Percentiles rank a stretch among this genome's conserved stretches.
Conservation (phyloP, 129 eudicot genomes). For the carrot (Daucus carota) region DNA sequence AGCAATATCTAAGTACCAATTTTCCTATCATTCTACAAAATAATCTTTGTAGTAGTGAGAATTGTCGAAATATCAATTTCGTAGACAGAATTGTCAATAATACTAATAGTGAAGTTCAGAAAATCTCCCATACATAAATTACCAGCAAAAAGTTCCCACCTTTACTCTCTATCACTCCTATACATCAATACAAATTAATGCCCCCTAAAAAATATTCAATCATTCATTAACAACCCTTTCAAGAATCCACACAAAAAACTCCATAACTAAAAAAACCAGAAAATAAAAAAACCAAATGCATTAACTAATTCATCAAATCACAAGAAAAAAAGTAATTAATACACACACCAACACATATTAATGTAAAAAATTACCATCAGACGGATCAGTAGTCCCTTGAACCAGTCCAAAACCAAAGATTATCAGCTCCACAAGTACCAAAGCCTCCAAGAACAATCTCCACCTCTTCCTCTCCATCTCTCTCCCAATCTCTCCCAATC, state of each 20-base stretch:
- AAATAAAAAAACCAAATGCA: neutral
- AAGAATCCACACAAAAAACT: neutral
- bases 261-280: neutral
- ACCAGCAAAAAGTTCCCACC: neutral
- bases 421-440: slow-evolving; percentile 21
- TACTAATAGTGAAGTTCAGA: neutral
- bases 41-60: neutral
- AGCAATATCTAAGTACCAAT: neutral
- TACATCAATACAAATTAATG: neutral
- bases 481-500: neutral
- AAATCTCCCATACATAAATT: neutral
- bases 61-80: neutral
- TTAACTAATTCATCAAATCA: neutral
- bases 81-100: neutral
- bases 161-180: neutral
- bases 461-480: slow-evolving; percentile 22
- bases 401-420: slow-evolving; percentile 28
- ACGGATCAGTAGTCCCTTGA: slow-evolving; percentile 56
- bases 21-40: neutral
- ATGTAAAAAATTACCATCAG: slow-evolving; percentile 38
- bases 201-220: neutral
- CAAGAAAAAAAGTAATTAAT: slow-evolving; percentile 2
- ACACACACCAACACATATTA: neutral
- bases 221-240: neutral
- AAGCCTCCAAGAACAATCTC: slow-evolving; percentile 7